Evolutionary conservation across 768 basidiomycete species (phyloP), one percentile per base, ranked within the genome.

Genomic region (Rhizopogon salebrosus): DNA sequence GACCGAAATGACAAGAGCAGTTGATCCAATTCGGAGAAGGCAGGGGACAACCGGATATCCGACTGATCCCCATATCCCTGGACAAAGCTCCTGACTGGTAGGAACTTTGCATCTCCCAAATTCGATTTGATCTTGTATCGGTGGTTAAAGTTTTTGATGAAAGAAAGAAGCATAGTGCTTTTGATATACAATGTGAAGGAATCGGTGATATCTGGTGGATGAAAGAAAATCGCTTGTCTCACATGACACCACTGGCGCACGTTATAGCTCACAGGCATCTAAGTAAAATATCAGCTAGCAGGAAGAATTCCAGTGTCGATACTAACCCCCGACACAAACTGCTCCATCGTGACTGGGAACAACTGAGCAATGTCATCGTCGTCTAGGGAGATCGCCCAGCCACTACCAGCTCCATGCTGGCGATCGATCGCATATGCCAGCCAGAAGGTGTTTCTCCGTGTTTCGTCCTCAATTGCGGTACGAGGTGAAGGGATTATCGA

Each of bases 151-250:
- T 72, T 68, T 63, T 88, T 88, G 45, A 80, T 72, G 14, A 67
- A 67, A 27, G 76, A 88, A 34, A 90, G 73, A 41, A 91, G 58
- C 51, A 88, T 81, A 7, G 78, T 75, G 9, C 80, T 77, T 64
- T 91, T 89, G 64, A 88, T 75, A 57, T 85, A 88, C 14, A 90
- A 61, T 8, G 79, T 78, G 61, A 89, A 89, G 0, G 87, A 81
- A 64, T 89, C 89, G 0, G 80, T 80, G 57, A 83, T 79, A 13
- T 76, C 72, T 34, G 79, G 78, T 16, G 80, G 80, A 62, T 90
- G 85, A 3, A 69, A 61, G 3, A 82, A 71, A n/a, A 89, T 73
- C 22, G 88, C 66, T 57, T 86, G 77, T 52, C 70, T 75, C 6
- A 76, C 77, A 53, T 84, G 80, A 0, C 85, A 82, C 80, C 85